Percentiles rank a stretch among this genome's conserved stretches.
phyloP scores from a whole-genome alignment of 352 stramenopile species.

The Pythium rishiriense region DNA sequence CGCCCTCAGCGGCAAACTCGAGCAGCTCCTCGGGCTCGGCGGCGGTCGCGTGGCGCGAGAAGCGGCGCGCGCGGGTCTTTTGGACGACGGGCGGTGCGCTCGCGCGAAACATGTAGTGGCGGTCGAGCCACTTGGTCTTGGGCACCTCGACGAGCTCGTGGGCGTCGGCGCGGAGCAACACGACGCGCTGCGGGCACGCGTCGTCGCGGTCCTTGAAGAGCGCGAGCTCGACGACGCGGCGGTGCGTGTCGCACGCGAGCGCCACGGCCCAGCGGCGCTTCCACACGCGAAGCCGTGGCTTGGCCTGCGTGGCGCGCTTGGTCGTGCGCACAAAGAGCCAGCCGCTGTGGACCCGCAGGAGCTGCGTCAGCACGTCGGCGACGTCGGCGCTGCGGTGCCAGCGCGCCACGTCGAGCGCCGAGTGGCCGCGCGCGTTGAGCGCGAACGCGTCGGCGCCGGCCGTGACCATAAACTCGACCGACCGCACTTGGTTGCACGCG shows the following conservation, averaged over 20 bases:
- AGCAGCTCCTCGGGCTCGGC: constrained; percentile 21
- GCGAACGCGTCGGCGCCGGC: constrained; percentile 45
- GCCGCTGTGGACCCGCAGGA: constrained; percentile 49
- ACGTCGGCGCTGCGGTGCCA: constrained; percentile 45
- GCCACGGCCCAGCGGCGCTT: constrained; percentile 63
- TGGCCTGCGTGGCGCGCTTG: constrained; percentile 4
- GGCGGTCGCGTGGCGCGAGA: constrained; percentile 11
- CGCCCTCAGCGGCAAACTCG: constrained; percentile 46
- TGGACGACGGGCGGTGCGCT: constrained; percentile 36
- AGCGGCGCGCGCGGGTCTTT: constrained; percentile 35
- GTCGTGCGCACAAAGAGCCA: constrained; percentile 53
- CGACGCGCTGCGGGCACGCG: constrained; percentile 39
- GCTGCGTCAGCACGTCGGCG: constrained; percentile 43
- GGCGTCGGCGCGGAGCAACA: constrained; percentile 40
- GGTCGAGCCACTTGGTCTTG: constrained; percentile 33
- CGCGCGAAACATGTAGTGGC: constrained; percentile 42
- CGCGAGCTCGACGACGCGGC: constrained; percentile 47
- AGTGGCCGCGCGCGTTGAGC: constrained; percentile 59
- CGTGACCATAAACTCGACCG: constrained; percentile 57
- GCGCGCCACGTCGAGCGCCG: constrained; percentile 58
- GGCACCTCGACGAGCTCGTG: constrained; percentile 28
- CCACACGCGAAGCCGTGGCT: constrained; percentile 39
- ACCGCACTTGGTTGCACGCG: constrained; percentile 45
- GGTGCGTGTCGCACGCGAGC: constrained; percentile 49
- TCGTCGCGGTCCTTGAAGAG: constrained; percentile 46